A percentile compares a stretch with the other conserved stretches of the same genome.
Evolutionary conservation across 2,329 filamentous ascomycete genomes (phyloP).

Genomic region (Trichoderma citrinoviride): DNA sequence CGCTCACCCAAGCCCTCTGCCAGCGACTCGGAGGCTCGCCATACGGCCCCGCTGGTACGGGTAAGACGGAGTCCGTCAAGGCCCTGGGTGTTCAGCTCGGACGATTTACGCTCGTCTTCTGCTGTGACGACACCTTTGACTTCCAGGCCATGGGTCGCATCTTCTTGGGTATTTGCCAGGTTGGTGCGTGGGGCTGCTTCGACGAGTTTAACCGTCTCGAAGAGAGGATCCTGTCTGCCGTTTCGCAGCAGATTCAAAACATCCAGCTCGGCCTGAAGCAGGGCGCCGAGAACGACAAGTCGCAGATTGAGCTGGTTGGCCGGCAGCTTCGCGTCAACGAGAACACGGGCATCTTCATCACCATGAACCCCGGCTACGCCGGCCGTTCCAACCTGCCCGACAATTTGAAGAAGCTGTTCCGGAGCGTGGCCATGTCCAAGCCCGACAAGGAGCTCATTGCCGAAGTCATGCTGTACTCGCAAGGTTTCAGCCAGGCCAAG

Average conservation of each 20-base stretch:
- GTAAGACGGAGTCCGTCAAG: conserved; percentile 99
- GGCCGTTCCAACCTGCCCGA: conserved; percentile 97
- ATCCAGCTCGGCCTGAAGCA: conserved; percentile 95
- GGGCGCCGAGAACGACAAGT: conserved; percentile 73
- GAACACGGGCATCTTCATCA: conserved; percentile 99
- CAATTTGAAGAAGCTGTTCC: conserved; percentile 99
- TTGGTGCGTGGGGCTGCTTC: conserved; percentile 99
- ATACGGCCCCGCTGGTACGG: conserved; percentile 94
- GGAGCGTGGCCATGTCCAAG: conserved; percentile 99
- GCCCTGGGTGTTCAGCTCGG: conserved; percentile 94
- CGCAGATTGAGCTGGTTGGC: conserved; percentile 91
- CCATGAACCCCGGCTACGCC: conserved; percentile 99
- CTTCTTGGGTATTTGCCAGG: conserved; percentile 97
- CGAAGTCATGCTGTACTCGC: conserved; percentile 99
- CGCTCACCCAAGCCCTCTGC: conserved; percentile 90
- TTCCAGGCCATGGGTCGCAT: conserved; percentile 99
- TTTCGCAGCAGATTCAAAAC: conserved; percentile 99
- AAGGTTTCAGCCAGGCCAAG: conserved; percentile 97
- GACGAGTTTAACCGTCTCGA: conserved; percentile 99
- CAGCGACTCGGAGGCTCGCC: conserved; percentile 95
- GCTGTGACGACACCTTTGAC: conserved; percentile 98
- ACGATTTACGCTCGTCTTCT: conserved; percentile 97
- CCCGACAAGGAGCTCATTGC: conserved; percentile 99
- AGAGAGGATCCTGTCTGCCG: conserved; percentile 93
- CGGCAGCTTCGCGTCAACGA: conserved; percentile 84